These are phyloP conservation scores for Conticribra weissflogii DNA, from an alignment of 108 stramenopile species.

Conservation along the genomic window DNA sequence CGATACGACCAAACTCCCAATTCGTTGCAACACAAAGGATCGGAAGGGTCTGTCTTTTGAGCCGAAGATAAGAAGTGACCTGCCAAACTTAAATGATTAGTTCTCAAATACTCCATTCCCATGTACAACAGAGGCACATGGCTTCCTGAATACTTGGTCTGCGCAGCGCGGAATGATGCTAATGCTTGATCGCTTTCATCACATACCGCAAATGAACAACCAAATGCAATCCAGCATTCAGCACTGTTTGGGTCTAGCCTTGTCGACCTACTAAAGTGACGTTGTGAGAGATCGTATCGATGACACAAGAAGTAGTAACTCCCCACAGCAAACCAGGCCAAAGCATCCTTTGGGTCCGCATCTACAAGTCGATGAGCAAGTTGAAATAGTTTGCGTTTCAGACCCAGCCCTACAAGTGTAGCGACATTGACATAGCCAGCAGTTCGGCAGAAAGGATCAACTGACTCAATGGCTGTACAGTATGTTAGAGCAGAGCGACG, in stretches of 20 bases:
- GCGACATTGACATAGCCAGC: constrained; percentile 75
- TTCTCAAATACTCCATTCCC: constrained; percentile 97
- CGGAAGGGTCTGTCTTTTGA: constrained; percentile 55
- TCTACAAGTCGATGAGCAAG: constrained; percentile 94
- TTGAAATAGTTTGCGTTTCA: constrained; percentile 89
- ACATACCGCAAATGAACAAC: constrained; percentile 89
- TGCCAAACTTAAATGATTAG: constrained; percentile 92
- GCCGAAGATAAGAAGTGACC: constrained; percentile 86
- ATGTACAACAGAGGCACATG: constrained; percentile 90
- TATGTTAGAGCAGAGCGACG: constrained; percentile 60
- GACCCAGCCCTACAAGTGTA: constrained; percentile 75
- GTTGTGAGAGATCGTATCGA: constrained; percentile 90
- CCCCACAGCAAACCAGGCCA: constrained; percentile 93
- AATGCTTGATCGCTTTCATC: constrained; percentile 97
- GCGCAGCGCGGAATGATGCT: constrained; percentile 92
- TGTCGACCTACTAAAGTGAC: constrained; percentile 91
- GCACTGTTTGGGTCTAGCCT: constrained; percentile 84
- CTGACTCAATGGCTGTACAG: constrained; percentile 60
- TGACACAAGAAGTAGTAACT: constrained; percentile 90
- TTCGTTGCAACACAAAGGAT: constrained; percentile 92
- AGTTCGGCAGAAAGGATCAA: constrained; percentile 73
- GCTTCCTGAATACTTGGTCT: constrained; percentile 83
- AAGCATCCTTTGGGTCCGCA: constrained; percentile 78
- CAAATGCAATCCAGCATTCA: constrained; percentile 95
- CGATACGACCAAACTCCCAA: constrained; percentile 85